Conservation (phyloP, 2,329 filamentous ascomycete genomes). For the Phaeomoniella chlamydospora region DNA sequence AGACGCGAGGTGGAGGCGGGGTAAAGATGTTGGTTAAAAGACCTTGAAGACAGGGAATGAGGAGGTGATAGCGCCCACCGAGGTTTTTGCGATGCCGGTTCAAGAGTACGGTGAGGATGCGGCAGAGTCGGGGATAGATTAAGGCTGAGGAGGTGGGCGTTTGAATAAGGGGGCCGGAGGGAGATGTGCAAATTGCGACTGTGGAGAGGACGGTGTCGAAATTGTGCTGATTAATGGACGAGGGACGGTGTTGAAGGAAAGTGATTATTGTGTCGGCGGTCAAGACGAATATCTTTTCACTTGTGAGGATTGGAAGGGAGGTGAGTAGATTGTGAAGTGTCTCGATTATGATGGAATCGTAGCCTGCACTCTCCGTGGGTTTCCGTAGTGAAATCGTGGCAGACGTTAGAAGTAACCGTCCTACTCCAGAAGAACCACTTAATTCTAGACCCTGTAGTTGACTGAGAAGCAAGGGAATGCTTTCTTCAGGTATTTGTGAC, state of each 20-base stretch:
- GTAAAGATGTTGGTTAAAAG: neutral
- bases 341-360: neutral
- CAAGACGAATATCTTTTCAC: neutral
- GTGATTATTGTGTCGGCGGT: neutral
- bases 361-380: neutral
- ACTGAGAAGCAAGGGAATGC: neutral
- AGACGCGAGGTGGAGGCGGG: neutral
- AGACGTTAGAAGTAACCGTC: neutral
- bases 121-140: neutral
- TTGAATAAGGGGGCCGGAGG: neutral
- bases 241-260: neutral
- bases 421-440: neutral
- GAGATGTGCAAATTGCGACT: neutral
- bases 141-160: neutral
- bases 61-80: neutral
- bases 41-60: neutral
- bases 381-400: neutral
- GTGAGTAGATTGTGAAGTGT: neutral
- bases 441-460: neutral
- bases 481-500: neutral
- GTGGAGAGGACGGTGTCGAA: neutral
- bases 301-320: neutral
- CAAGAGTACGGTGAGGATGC: neutral
- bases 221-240: neutral
- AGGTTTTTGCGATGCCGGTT: neutral